Evolutionary conservation across 2,329 filamentous ascomycete genomes (phyloP), one percentile per base, ranked within the genome.

Genomic region (Elsinoe arachidis): DNA sequence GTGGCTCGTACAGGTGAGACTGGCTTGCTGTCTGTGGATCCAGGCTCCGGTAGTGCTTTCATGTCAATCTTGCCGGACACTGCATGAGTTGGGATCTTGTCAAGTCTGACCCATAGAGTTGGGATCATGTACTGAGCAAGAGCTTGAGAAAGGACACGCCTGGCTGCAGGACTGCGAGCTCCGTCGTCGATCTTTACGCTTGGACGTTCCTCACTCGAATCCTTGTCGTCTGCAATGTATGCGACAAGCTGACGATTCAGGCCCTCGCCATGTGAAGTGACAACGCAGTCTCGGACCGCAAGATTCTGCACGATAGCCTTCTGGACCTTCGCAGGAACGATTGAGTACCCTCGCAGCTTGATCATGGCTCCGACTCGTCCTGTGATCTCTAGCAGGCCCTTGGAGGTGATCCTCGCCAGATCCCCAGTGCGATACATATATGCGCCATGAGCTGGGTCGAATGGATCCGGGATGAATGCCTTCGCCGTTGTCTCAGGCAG

Each of bases 41-140:
- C 80, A 0, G 87, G 87, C 0, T 82, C 74, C 26, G 88, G 88
- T 12, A 92, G 76, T 11, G 79, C 76, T 68, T 88, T 88, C 57
- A 87, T 75, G 64, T 92, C 85, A 17, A 84, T 82, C 72, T 92
- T 92, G 17, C 88, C 88, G 12, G 87, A 91, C 1, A 92, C 88
- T 52, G 82, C 83, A 63, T 90, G 84, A 0, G 87, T 90, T 0
- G 88, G 88, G 4, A 92, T 72, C 60, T 80, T 78, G 2, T 85
- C 80, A 33, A 91, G 71, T 65, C 86, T 81, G 37, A 91, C 83
- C 88, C 88, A 92, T 2, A 90, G 70, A 0, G 85, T 78, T 0
- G 88, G 88, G 56, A 92, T 85, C 88, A 92, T 91, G 70, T 92
- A 92, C 61, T 88, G 86, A 1, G 88, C 88, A 30, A 92, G 77